A percentile compares a stretch with the other conserved stretches of the same genome.
Conservation (phyloP, 163 green algal genomes). For the Volvox carteri region DNA sequence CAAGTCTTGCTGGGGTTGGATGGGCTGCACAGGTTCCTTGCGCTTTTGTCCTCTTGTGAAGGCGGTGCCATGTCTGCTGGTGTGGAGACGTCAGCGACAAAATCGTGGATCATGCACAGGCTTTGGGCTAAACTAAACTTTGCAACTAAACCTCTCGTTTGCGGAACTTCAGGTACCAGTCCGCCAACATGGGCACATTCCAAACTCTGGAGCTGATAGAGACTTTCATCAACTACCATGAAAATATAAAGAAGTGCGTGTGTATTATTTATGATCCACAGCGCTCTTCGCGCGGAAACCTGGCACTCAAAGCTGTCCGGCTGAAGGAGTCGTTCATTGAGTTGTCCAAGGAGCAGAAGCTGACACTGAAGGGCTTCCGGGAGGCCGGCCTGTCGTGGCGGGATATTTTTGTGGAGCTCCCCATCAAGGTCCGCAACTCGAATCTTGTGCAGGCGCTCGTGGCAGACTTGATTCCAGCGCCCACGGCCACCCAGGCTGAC, state of each 20-base stretch:
- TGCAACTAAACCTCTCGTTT: too few species aligned
- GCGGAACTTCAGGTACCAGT: conserved; percentile 99
- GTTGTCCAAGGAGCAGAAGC: conserved; percentile 82
- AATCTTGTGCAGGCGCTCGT: conserved; percentile 86
- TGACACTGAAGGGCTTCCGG: conserved; percentile 82
- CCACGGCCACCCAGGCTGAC: conserved; percentile 75
- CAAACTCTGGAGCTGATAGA: conserved; percentile 98
- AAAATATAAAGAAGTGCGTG: conserved; percentile 98
- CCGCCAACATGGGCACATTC: conserved; percentile 91
- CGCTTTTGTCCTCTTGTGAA: too few species aligned
- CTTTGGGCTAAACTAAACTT: too few species aligned
- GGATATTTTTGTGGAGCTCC: conserved; percentile 97
- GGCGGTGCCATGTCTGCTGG: too few species aligned
- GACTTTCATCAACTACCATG: conserved; percentile 98
- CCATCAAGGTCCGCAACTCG: conserved; percentile 93
- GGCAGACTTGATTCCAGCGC: conserved; percentile 75
- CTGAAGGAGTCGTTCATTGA: conserved; percentile 94
- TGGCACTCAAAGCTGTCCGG: conserved; percentile 83
- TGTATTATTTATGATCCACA: conserved; percentile 98
- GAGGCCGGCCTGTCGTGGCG: conserved; percentile 86
- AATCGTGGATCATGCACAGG: too few species aligned
- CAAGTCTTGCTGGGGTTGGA: too few species aligned
- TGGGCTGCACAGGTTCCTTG: too few species aligned
- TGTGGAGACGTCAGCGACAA: too few species aligned
- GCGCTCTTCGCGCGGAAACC: conserved; percentile 64